Evolutionary conservation across 1,284 basidiomycete species (phyloP), one percentile per base, ranked within the genome.

Genomic region (Schizopora paradoxa): DNA sequence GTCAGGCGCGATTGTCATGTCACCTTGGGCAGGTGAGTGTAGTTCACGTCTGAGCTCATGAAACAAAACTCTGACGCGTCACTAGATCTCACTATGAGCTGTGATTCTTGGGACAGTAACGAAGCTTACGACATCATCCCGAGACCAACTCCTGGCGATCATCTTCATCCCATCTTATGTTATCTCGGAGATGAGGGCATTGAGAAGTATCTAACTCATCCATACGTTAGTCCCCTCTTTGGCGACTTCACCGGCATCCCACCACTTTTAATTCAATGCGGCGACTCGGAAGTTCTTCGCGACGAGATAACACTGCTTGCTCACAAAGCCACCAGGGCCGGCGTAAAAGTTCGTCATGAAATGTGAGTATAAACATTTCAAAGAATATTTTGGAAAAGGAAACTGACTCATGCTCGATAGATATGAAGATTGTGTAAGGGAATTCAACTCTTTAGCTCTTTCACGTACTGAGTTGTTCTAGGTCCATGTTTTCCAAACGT

Each of bases 61-160:
- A 10, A 14, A 31, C 33, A 36, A 36, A 34, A 14, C 16, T n/a
- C n/a, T n/a, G n/a, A n/a, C n/a, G n/a, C n/a, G 6, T 8, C 14
- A 14, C 61, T 51, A 88, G 91, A 95, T 66, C 67, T 97, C 48
- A 96, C 91, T 0, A 86, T 95, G 79, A 95, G 91, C 52, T 98
- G 94, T 63, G 91, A 95, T 52, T 94, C 91, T 27, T 98, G 95
- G 95, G 92, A 97, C 43, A 89, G 88, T 44, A 97, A 97, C 62
- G 82, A 87, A 13, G 72, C 72, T 14, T 89, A 74, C 59, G 90
- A 92, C 61, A 81, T 93, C 27, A 80, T 93, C 0, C 87, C 90
- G 1, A 73, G 76, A 43, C 78, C 89, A 41, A 60, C 76, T 37
- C 77, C 80, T 31, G 86, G 82, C 43, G 90, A 92, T 56, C 92